Evolutionary conservation across 2,329 filamentous ascomycete genomes (phyloP), one percentile per base, ranked within the genome.

Genomic region (Pseudocercospora vitis): DNA sequence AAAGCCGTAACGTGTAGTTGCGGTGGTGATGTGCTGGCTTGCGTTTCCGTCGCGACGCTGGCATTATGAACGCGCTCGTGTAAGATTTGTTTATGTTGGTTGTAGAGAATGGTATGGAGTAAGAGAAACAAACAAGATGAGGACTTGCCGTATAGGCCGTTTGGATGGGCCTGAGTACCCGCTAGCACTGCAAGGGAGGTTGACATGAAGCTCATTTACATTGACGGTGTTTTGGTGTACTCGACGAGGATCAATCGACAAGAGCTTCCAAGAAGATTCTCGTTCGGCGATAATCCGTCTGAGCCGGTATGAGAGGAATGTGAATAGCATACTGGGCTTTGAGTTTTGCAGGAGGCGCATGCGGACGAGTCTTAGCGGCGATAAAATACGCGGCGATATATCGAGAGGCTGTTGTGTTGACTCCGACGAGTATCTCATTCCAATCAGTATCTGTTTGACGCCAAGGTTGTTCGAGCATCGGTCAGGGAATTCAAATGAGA

Each of bases 1-100:
- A 29, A 44, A 14, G 51, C 55, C 47, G 45, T 48, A 33, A 40
- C 48, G 53, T 45, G 50, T 52, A 40, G 58, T 60, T 56, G 55
- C 58, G 55, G 47, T 56, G 53, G 58, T 49, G 51, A 60, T 60
- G 53, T 47, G 16, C 55, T 56, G 53, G 52, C 49, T 56, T 58
- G 56, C 52, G 61, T 64, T 63, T 59, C 63, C 63, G 52, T 59
- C 56, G 61, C 61, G 60, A 63, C 64, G 48, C 42, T 33, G 45
- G 52, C 56, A 57, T 62, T 63, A 61, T 62, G 57, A 64, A 57
- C 54, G 51, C 50, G 56, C 18, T 37, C 21, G 19, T 42, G 24
- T 51, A 33, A 63, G 53, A 63, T 62, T 63, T 61, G 57, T 61
- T 58, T 59, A 48, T 57, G 52, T 40, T 59, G 52, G 48, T 55